Conservation (phyloP, 371 early-diverging fungal genomes). For the Actinomucor elegans region DNA sequence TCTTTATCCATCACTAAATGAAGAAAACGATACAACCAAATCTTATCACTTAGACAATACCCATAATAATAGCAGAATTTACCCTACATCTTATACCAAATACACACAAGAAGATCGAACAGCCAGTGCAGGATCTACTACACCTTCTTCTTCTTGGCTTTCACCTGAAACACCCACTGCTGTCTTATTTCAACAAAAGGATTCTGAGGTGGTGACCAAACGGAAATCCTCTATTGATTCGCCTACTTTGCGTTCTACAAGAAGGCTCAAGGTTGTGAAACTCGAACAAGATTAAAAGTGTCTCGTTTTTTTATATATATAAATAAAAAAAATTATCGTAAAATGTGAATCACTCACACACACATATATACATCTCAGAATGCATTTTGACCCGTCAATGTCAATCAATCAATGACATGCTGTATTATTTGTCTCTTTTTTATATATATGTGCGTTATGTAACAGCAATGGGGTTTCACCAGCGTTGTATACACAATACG, state of each 20-base stretch:
- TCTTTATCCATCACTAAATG: constrained; percentile 6
- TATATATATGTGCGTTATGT: no score
- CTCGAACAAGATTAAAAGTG: background rate
- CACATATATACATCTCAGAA: background rate
- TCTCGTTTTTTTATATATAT: background rate
- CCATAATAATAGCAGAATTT: background rate
- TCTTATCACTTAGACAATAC: constrained; percentile 6
- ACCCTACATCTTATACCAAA: background rate
- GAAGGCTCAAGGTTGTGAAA: background rate
- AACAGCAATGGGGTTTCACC: no score
- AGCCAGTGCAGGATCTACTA: constrained; percentile 12
- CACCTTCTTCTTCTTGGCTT: constrained; percentile 23
- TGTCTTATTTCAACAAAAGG: constrained; percentile 15
- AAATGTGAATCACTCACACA: background rate
- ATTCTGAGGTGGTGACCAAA: background rate
- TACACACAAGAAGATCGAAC: background rate
- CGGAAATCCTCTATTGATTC: constrained; percentile 1
- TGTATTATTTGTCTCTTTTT: no score
- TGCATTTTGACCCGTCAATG: no score
- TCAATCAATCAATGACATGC: no score
- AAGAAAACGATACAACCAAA: constrained; percentile 12
- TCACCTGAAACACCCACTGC: constrained; percentile 28
- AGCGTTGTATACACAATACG: no score
- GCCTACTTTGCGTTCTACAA: constrained; percentile 1
- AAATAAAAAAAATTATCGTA: background rate